Base-by-base conservation (phyloP, 805 yeast species). In the Starmerella sp. region DNA sequence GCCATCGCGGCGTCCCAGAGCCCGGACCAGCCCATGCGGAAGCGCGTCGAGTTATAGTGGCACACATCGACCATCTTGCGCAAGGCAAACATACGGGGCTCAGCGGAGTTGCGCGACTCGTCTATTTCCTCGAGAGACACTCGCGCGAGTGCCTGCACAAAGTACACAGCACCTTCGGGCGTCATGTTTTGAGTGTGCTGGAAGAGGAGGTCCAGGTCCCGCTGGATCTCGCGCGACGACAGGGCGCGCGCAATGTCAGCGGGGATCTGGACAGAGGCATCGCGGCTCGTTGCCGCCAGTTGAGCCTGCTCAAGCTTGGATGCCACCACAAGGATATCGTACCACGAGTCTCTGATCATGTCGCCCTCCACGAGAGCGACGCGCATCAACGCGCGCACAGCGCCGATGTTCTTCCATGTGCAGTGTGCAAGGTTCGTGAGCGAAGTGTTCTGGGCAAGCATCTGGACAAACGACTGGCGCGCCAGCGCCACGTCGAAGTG, bases 1-100 rank as follows among this genome's bases (percentile, higher is more conserved):
- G 95, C 96, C 86, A 93, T 86, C 9, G 86, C 84, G 14, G 85
- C 79, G 22, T 60, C 56, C 99, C 99, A 93, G 56, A 93, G 75
- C 53, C 87, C 91, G 6, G 95, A 81, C 97, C 98, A 93, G 70
- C 95, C 96, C 58, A 93, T 82, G 68, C 96, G 81, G 63, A 93
- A 90, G 73, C 98, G 85, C 51, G 82, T 82, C 97, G 93, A 93
- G 68, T 95, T 95, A 73, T 95, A 93, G 69, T 93, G 91, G 70
- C 97, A 91, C 44, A 93, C 95, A 70, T 95, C 98, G 52, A 93
- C 95, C 76, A 93, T 86, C 67, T 93, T 93, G 66, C 89, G 97
- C 59, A 93, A 72, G 0, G 97, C 86, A 66, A 87, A 95, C 71
- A 88, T 83, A 67, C 98, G 77, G 39, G 97, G 98, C 58, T 86